These are phyloP conservation scores for Pyrenula aspistea DNA, from an alignment of 495 filamentous ascomycete species.

Conservation along the genomic window DNA sequence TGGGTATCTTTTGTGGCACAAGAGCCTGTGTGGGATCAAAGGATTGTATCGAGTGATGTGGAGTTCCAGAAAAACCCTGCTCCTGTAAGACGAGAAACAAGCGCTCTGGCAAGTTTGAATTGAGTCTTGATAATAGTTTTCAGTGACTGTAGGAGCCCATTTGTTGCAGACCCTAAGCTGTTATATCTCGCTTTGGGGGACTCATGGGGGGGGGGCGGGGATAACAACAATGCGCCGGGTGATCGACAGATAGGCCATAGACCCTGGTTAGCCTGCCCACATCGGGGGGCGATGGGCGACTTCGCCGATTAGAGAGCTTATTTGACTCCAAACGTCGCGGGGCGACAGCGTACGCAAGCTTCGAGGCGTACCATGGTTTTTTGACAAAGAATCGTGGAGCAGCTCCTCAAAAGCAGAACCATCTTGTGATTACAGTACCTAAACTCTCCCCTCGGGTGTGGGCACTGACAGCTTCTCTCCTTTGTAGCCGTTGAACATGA, in stretches of 20 bases:
- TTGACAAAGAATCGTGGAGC: neutral
- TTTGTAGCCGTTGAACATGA: neutral
- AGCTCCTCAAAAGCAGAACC: neutral
- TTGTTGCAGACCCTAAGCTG: neutral
- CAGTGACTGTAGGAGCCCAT: neutral
- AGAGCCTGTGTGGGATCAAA: neutral
- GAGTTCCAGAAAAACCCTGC: neutral
- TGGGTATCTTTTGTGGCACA: neutral
- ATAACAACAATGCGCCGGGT: neutral
- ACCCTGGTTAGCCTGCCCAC: neutral
- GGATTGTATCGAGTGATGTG: neutral
- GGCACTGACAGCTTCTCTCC: neutral
- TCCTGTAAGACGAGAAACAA: too few relatives aligned
- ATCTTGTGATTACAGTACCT: neutral
- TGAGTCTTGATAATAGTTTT: neutral
- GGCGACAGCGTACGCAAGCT: neutral
- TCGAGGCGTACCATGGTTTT: neutral
- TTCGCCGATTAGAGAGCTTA: neutral
- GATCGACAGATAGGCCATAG: neutral
- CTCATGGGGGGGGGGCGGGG: too few relatives aligned
- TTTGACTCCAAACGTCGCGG: too few relatives aligned
- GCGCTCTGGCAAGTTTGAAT: neutral
- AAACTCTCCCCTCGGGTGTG: neutral
- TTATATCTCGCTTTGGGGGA: neutral
- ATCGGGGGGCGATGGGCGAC: neutral